Base-by-base conservation (phyloP, 129 eudicot species). In the Apium graveolens region DNA sequence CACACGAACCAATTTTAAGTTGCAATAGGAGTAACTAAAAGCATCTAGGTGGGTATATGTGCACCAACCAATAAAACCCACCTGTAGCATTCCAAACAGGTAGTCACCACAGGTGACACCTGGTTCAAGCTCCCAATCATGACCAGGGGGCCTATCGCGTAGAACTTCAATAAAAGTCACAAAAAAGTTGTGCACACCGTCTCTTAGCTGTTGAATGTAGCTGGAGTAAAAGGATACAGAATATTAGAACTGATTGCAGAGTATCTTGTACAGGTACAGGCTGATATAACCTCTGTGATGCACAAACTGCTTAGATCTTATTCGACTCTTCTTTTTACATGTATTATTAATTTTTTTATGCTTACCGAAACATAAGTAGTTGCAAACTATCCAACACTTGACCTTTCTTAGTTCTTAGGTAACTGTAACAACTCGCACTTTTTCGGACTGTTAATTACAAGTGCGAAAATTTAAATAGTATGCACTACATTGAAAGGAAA, bases 61-160 rank as follows among this genome's bases (percentile, higher is more conserved):
- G 12, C 35, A 10, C 69, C 69, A 14, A 11, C 20, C 20, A 62
- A 65, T 18, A 74, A 62, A 74, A 72, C 73, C 45, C 75, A 92
- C 99, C 88, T 96, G 97, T 69, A 96, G 82, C 95, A 96, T 92
- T 70, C 99, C 99, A 86, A 92, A 96, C 44, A 95, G 87, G 86
- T 96, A 96, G 90, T 96, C 97, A 85, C 97, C 99, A 48, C 95
- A 96, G 34, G 99, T 96, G 81, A 96, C 97, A 7, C 99, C 99
- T 53, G 96, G 97, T 80, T 96, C 99, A 80, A 96, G 99, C 87
- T 96, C 99, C 97, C 99, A 96, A 85, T 96, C 99, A 73, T 92
- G 97, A 85, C 99, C 99, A 74, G 97, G 99, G 42, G 98, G 97
- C 81, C 97, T 87, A 78, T 96, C 99, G 60, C 95, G 97, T 76